phyloP scores from a whole-genome alignment of 1,284 basidiomycete genomes.

The Xerocomus minutiporus region DNA sequence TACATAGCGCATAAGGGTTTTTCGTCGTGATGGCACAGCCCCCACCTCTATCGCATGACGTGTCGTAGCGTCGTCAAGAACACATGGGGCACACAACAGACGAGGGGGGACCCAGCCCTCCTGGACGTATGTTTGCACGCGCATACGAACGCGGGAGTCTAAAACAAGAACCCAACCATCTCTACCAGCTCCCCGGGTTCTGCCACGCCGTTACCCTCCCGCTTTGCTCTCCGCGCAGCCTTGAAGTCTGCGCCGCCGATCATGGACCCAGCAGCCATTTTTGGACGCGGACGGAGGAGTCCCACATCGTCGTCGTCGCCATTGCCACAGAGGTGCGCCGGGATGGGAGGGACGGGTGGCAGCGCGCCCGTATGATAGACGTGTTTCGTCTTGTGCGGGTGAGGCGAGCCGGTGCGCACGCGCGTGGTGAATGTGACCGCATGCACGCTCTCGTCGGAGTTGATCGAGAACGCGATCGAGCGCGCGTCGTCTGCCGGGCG shows the following conservation, averaged over 20 bases:
- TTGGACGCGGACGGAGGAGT: constrained; percentile 21
- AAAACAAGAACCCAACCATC: constrained; percentile 26
- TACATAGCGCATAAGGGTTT: background rate
- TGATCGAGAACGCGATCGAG: constrained; percentile 29
- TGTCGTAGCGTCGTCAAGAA: background rate
- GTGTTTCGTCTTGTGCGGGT: constrained; percentile 8
- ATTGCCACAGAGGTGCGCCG: constrained; percentile 5
- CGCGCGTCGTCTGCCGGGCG: constrained; percentile 19
- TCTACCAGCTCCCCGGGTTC: constrained; percentile 27
- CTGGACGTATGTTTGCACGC: background rate
- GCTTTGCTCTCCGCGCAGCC: constrained; percentile 25
- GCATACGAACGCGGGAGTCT: background rate
- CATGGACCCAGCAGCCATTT: constrained; percentile 23
- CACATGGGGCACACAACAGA: background rate
- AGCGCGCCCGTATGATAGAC: constrained; percentile 18
- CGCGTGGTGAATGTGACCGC: constrained; percentile 20
- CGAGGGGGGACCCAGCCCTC: background rate
- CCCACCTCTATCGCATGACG: background rate
- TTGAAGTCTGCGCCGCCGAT: constrained; percentile 31
- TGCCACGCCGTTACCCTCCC: constrained; percentile 14
- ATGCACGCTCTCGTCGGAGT: constrained; percentile 28
- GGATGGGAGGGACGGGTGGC: constrained; percentile 18
- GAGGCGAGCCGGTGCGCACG: constrained; percentile 17
- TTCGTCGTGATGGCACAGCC: background rate
- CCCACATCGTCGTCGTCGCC: constrained; percentile 13